phyloP scores from a whole-genome alignment of 805 yeast genomes.

The Metschnikowia aberdeeniae region DNA sequence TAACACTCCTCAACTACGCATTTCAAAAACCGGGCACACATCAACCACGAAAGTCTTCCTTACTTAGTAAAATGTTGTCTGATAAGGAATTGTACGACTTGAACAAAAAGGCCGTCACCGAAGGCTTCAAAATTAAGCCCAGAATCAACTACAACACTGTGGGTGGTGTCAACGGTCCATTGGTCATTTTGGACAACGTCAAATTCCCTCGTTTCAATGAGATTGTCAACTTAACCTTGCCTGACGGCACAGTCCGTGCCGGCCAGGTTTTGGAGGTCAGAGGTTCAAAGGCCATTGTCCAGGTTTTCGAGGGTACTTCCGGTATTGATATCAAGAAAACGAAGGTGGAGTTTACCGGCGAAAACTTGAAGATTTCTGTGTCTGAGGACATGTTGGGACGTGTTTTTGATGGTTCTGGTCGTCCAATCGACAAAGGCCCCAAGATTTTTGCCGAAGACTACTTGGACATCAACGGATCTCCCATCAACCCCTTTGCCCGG shows the following conservation, averaged over 20 bases:
- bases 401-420: conserved; percentile 97
- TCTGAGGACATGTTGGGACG: conserved; percentile 97
- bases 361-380: conserved; percentile 87
- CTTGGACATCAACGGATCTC: conserved; percentile 97
- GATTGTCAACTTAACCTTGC: conserved; percentile 93
- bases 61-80: conserved; percentile 27
- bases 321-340: conserved; percentile 99
- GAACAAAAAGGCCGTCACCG: conserved; percentile 87
- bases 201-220: conserved; percentile 76
- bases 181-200: conserved; percentile 62
- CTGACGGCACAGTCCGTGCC: conserved; percentile 91
- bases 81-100: conserved; percentile 56
- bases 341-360: conserved; percentile 94
- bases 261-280: conserved; percentile 98
- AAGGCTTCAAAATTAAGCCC: conserved; percentile 88
- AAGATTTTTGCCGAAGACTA: conserved; percentile 98
- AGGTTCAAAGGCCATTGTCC: conserved; percentile 96
- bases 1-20: conserved; percentile 10
- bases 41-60: conserved; percentile 1
- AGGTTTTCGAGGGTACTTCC: conserved; percentile 98
- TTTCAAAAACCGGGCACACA: conserved; percentile 1
- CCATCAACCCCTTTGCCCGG: conserved; percentile 97
- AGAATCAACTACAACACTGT: conserved; percentile 93
- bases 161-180: conserved; percentile 97
- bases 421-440: conserved; percentile 98